Percentiles rank a stretch among this genome's conserved stretches.
Conservation (phyloP, 2,329 filamentous ascomycete species). For the Stachybotrys chlorohalonatus region DNA sequence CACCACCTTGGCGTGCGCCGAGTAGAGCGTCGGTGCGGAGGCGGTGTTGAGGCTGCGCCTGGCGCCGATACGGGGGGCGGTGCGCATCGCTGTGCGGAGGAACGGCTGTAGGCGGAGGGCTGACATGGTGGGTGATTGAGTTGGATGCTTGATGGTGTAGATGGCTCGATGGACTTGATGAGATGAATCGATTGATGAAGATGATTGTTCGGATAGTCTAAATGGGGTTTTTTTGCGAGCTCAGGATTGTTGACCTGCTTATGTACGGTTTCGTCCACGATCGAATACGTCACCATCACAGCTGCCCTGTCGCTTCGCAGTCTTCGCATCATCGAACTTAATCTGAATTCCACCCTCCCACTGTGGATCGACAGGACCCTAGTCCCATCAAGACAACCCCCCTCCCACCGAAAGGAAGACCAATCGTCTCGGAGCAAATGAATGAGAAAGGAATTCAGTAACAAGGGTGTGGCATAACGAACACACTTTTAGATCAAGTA, state of each 20-base stretch:
- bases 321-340: background rate
- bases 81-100: background rate
- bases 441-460: too few relatives aligned
- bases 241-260: background rate
- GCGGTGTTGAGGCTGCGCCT: constrained; percentile 26
- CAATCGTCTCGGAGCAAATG: too few relatives aligned
- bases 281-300: background rate
- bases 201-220: too few relatives aligned
- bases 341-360: background rate
- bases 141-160: background rate
- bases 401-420: too few relatives aligned
- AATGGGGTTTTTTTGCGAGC: too few relatives aligned
- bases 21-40: constrained; percentile 26
- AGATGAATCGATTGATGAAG: background rate
- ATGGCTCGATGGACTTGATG: background rate
- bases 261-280: background rate
- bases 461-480: too few relatives aligned
- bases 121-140: background rate
- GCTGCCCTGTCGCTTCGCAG: background rate
- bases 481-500: too few relatives aligned
- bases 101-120: constrained; percentile 1
- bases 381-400: too few relatives aligned
- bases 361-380: too few relatives aligned
- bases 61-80: background rate
- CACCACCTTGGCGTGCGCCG: constrained; percentile 25